phyloP scores from a whole-genome alignment of 2,329 filamentous ascomycete species.

The Zymoseptoria crescenta region DNA sequence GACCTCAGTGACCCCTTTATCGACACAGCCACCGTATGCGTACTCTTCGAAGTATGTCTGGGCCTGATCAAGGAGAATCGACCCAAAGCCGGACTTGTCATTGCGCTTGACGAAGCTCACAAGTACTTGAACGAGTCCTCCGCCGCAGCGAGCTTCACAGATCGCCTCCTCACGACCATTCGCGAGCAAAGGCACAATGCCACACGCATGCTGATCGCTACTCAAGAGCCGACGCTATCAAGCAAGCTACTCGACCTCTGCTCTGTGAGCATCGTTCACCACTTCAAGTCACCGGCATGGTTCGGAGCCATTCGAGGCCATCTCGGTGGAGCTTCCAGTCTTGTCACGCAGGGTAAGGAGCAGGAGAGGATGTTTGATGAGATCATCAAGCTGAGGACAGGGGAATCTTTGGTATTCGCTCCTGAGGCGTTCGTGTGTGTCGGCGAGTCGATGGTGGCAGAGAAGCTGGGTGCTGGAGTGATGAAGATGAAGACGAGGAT shows the following conservation, averaged over 20 bases:
- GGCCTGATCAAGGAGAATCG: constrained; percentile 47
- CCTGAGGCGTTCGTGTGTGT: constrained; percentile 21
- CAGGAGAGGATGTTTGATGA: constrained; percentile 20
- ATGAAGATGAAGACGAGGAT: constrained; percentile 24
- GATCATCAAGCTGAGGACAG: constrained; percentile 25
- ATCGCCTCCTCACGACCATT: constrained; percentile 55
- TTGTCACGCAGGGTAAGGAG: constrained; percentile 8
- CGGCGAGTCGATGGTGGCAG: constrained; percentile 9
- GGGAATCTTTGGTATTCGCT: constrained; percentile 29
- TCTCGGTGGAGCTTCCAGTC: constrained; percentile 39
- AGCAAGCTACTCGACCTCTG: constrained; percentile 63
- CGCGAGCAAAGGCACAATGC: constrained; percentile 64
- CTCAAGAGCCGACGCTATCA: constrained; percentile 68
- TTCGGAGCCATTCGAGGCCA: constrained; percentile 39
- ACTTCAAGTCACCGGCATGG: constrained; percentile 63
- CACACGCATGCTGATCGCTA: constrained; percentile 58
- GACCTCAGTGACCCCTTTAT: constrained; percentile 69
- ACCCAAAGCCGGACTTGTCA: constrained; percentile 44
- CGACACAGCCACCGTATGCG: constrained; percentile 58
- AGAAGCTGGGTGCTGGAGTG: constrained; percentile 17
- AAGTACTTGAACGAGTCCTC: constrained; percentile 53
- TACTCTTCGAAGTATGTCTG: constrained; percentile 65
- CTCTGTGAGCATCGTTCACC: constrained; percentile 63
- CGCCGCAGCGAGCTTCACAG: constrained; percentile 52
- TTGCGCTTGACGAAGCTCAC: constrained; percentile 71